Evolutionary conservation across 192 early-diverging fungal genomes (phyloP), one percentile per base, ranked within the genome.

Genomic region (Blastocladiella britannica): DNA sequence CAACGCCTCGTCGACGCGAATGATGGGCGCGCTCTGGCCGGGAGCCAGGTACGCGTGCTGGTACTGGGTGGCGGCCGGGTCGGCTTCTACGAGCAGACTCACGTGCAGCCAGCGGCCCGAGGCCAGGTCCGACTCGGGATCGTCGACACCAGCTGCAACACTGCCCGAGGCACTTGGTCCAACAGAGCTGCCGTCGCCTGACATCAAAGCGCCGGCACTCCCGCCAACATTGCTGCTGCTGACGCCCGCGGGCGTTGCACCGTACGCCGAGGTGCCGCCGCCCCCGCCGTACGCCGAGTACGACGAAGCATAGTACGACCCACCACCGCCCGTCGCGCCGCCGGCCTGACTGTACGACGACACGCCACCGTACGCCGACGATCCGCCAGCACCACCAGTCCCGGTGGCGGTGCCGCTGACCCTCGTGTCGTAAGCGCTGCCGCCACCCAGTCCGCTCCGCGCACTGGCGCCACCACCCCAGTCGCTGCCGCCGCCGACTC

Each of bases 201-300:
- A 20, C n/a, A 47, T 3, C 15, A 47, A 9, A 20, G 37, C 37
- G 37, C n/a, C 5, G 37, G 15, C 3, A 9, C n/a, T 9, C 37
- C 37, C 4, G n/a, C 37, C 15, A 20, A 20, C 37, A 47, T 47
- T 20, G 37, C 67, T 63, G 24, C 62, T 70, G 5, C 73, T 67
- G n/a, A 70, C 71, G 18, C 83, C 83, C 52, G n/a, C n/a, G n/a
- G n/a, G n/a, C n/a, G n/a, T n/a, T n/a, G 70, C 81, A 29, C 75
- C 74, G 55, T 70, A 72, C 55, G 70, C 74, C 37, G 72, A 68
- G 47, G 68, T 78, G 55, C 54, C 68, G 56, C 68, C 73, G 51
- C 84, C 85, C 54, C 69, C 71, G 58, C 71, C 77, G 74, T 65
- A 77, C 15, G 67, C 80, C 62, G 68, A 7, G n/a, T 47, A n/a